Base-by-base conservation (phyloP, 768 basidiomycete genomes). In the Ramaria sp. region DNA sequence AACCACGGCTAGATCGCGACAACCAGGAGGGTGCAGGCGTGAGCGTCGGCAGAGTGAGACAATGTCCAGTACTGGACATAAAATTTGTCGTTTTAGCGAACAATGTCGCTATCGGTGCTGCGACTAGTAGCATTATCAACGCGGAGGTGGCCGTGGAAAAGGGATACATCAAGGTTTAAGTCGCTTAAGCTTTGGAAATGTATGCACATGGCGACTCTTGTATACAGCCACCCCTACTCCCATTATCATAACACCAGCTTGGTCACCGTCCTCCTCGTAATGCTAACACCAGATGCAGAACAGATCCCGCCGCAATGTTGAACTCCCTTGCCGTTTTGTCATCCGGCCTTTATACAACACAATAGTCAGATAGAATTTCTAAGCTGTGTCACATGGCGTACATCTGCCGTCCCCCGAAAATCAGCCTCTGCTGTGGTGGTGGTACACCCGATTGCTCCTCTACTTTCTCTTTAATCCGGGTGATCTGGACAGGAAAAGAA, bases 391-490 rank as follows among this genome's bases (percentile, higher is more conserved):
- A 47, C 17, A 22, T 19, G 41, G 73, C 81, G 71, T 70, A 97
- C 95, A 97, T 85, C 68, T 96, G 94, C 66, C 93, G 83, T 34
- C 95, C 95, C 65, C 81, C 72, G 69, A 86, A 96, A 68, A 98
- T 98, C 65, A 98, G 71, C 58, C 95, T 83, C 70, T 98, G 95
- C 70, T 98, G 95, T 43, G 78, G 89, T 59, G 95, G 95, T 22
- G 95, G 95, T 42, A 98, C 95, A 62, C 95, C 95, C 6, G 92
- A 93, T 73, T 97, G 94, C 75, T 97, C 94, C 70, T 98, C 95
- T 9, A 97, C 91, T 70, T 90, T 89, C 78, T 95, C 93, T 75
- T 98, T 98, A 72, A 98, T 92, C 63, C 89, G 82, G 47, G 82
- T 76, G 65, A 96, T 90, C 95, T 98, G 67, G 41, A 24, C 38